Percentiles rank a stretch among this genome's conserved stretches.
Evolutionary conservation across 1,284 basidiomycete genomes (phyloP).

Genomic region (Caloboletus inedulis): DNA sequence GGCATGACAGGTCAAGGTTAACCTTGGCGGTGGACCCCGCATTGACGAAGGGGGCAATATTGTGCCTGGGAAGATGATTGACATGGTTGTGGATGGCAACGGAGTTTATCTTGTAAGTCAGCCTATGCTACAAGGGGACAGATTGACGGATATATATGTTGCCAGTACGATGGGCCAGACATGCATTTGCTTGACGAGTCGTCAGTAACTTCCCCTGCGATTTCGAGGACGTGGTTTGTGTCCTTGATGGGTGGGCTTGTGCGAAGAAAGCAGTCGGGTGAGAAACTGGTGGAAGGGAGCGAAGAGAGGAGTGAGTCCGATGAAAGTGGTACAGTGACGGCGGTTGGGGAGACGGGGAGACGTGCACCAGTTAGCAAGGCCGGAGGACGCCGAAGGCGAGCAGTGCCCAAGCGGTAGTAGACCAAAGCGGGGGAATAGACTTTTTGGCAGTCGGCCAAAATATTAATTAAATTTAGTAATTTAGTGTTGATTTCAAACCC

Average conservation of each 20-base stretch:
- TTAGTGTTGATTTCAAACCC: background rate
- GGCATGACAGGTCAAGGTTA: slow-evolving; percentile 59
- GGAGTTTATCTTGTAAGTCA: slow-evolving; percentile 68
- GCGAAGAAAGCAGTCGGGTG: slow-evolving; percentile 18
- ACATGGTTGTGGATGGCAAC: slow-evolving; percentile 74
- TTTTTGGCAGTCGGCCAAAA: background rate
- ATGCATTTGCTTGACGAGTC: slow-evolving; percentile 51
- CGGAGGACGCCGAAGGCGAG: slow-evolving; percentile 60
- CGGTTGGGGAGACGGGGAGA: slow-evolving; percentile 22
- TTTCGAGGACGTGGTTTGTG: slow-evolving; percentile 53
- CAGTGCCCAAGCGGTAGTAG: slow-evolving; percentile 38
- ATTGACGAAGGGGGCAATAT: slow-evolving; percentile 55
- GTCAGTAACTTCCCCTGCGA: slow-evolving; percentile 44
- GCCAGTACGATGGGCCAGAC: slow-evolving; percentile 48
- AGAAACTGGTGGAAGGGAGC: slow-evolving; percentile 6
- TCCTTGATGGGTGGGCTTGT: slow-evolving; percentile 35
- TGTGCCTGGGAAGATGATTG: slow-evolving; percentile 51
- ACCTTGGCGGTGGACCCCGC: slow-evolving; percentile 53
- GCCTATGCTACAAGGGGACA: slow-evolving; percentile 8
- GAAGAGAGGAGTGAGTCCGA: slow-evolving; percentile 25
- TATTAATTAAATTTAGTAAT: background rate
- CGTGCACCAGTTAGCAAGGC: slow-evolving; percentile 44
- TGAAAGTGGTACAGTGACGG: slow-evolving; percentile 41
- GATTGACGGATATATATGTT: slow-evolving; percentile 11
- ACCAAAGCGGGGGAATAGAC: slow-evolving; percentile 20